These are phyloP conservation scores for Sphaerostilbella broomeana DNA, from an alignment of 2,329 filamentous ascomycete species.

Conservation along the genomic window DNA sequence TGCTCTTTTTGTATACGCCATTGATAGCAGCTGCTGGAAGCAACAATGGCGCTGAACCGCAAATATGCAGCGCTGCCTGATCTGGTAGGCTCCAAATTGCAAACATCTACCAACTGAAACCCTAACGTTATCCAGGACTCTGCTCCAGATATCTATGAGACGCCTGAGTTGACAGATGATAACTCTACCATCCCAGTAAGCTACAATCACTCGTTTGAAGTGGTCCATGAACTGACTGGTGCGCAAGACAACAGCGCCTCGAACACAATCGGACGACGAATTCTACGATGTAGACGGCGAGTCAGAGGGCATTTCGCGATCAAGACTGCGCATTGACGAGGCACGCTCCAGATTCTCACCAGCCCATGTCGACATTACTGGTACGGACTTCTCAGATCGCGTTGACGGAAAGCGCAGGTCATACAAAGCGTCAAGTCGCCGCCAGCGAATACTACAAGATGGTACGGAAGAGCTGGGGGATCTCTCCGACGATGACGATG, in stretches of 20 bases:
- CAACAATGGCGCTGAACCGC: slow-evolving; percentile 62
- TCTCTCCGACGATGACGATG: slow-evolving; percentile 67
- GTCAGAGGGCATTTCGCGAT: slow-evolving; percentile 63
- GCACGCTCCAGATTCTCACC: slow-evolving; percentile 76
- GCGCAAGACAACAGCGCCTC: slow-evolving; percentile 46
- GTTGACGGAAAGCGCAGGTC: slow-evolving; percentile 76
- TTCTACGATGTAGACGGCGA: slow-evolving; percentile 59
- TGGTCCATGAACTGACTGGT: too few species aligned
- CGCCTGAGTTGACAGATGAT: slow-evolving; percentile 85
- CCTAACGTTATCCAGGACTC: slow-evolving; percentile 56
- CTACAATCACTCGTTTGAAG: too few species aligned
- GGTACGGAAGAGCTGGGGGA: slow-evolving; percentile 65
- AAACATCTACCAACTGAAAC: slow-evolving; percentile 11
- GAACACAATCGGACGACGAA: slow-evolving; percentile 55
- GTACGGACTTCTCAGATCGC: slow-evolving; percentile 85
- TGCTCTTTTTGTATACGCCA: too few species aligned
- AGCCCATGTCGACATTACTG: slow-evolving; percentile 65
- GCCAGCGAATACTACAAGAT: slow-evolving; percentile 55
- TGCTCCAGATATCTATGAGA: slow-evolving; percentile 94
- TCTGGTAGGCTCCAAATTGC: slow-evolving; percentile 46
- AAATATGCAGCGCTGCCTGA: slow-evolving; percentile 81
- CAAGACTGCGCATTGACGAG: slow-evolving; percentile 67
- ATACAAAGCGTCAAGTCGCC: slow-evolving; percentile 68
- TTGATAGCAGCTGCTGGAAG: not conserved
- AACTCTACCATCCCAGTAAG: slow-evolving; percentile 75